Conservation (phyloP, 1,139 yeast species). For the Lipomyces yarrowii region DNA sequence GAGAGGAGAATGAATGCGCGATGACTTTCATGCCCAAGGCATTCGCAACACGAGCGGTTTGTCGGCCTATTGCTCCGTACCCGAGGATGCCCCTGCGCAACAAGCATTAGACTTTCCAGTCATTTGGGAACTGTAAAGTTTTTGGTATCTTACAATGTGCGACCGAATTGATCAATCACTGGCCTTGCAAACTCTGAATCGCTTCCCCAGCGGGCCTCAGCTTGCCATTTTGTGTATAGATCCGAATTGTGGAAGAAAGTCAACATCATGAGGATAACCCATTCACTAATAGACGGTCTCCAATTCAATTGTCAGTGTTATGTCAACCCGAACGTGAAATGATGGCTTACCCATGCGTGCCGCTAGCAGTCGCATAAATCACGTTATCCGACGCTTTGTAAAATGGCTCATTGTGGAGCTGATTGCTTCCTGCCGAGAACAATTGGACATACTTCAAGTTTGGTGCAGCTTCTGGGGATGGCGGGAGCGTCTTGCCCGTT, state of each 20-base stretch:
- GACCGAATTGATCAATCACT: constrained; percentile 23
- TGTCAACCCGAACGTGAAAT: background rate
- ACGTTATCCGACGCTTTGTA: constrained; percentile 10
- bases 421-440: constrained; percentile 35
- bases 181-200: constrained; percentile 10
- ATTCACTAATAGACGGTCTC: constrained; percentile 31
- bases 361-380: constrained; percentile 28
- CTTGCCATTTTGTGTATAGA: constrained; percentile 21
- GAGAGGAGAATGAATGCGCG: constrained; percentile 79
- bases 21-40: constrained; percentile 85
- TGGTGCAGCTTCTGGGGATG: constrained; percentile 29
- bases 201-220: constrained; percentile 22
- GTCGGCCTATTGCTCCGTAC: constrained; percentile 88
- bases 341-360: constrained; percentile 29
- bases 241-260: constrained; percentile 26
- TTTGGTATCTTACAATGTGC: constrained; percentile 16
- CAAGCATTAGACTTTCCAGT: background rate
- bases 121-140: background rate
- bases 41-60: constrained; percentile 82
- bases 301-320: background rate
- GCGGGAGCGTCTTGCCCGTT: constrained; percentile 24
- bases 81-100: constrained; percentile 68
- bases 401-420: constrained; percentile 20
- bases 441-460: constrained; percentile 30
- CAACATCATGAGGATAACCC: constrained; percentile 27